phyloP scores from a whole-genome alignment of 139 green algal species.

The Picochlorum sp. region DNA sequence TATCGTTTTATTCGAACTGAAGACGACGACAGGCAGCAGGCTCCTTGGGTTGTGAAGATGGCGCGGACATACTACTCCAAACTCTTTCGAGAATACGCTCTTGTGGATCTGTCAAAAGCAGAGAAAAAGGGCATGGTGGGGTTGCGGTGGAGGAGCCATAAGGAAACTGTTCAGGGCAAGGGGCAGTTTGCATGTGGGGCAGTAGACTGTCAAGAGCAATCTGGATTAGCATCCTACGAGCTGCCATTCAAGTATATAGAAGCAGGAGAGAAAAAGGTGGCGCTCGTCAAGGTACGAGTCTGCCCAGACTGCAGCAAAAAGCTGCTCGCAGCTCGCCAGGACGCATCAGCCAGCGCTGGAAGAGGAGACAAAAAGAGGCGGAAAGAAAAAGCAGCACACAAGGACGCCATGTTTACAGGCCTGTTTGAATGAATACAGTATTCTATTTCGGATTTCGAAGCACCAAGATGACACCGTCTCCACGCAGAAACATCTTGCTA shows the following conservation, averaged over 20 bases:
- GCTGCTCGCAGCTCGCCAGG: no score
- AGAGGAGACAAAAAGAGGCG: background rate
- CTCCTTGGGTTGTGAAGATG: conserved; percentile 43
- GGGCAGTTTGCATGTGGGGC: conserved; percentile 84
- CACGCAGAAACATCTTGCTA: conserved; percentile 95
- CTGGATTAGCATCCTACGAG: conserved; percentile 71
- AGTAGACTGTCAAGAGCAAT: conserved; percentile 44
- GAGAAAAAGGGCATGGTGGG: conserved; percentile 65
- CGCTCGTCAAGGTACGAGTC: conserved; percentile 48
- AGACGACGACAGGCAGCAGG: no score
- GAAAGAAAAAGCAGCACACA: background rate
- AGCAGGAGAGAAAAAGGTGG: conserved; percentile 66
- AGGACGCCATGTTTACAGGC: conserved; percentile 18
- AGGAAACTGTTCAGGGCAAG: conserved; percentile 73
- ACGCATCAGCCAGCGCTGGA: background rate
- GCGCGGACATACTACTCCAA: conserved; percentile 74
- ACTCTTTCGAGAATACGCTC: conserved; percentile 85
- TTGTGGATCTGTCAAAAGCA: conserved; percentile 72
- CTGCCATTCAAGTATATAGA: conserved; percentile 79
- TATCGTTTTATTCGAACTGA: no score
- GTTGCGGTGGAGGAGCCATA: conserved; percentile 77
- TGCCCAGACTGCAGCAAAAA: conserved; percentile 58
- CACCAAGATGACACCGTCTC: conserved; percentile 96
- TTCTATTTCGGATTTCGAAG: conserved; percentile 83
- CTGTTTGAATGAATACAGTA: conserved; percentile 27